phyloP scores from a whole-genome alignment of 306 rosid species.

The Ochetophila trinervis region DNA sequence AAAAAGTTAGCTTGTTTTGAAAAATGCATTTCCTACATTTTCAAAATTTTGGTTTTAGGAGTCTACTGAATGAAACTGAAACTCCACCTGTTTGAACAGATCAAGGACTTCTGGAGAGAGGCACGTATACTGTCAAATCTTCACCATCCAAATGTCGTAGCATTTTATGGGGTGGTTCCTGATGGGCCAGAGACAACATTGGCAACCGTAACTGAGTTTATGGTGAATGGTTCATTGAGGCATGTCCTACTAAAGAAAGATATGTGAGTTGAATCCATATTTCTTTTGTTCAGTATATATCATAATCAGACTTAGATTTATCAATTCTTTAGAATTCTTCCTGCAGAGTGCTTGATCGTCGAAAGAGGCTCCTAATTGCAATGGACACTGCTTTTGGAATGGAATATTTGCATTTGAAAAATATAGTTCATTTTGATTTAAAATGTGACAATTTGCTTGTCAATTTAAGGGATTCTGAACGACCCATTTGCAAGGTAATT shows the following conservation, averaged over 20 bases:
- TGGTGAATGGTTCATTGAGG: conserved; percentile 94
- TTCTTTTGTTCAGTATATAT: conserved; percentile 8
- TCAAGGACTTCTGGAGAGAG: conserved; percentile 93
- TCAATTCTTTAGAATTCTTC: conserved; percentile 25
- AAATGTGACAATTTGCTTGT: conserved; percentile 94
- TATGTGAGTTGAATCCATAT: conserved; percentile 38
- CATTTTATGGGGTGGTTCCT: conserved; percentile 92
- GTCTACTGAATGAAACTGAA: neutral
- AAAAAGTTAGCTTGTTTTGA: neutral
- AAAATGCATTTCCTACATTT: neutral
- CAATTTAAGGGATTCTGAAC: conserved; percentile 83
- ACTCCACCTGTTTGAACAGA: conserved; percentile 39
- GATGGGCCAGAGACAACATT: conserved; percentile 82
- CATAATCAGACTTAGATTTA: conserved; percentile 12
- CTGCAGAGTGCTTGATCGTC: conserved; percentile 83
- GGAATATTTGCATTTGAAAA: conserved; percentile 95
- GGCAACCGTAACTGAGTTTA: conserved; percentile 88
- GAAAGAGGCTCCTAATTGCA: conserved; percentile 72
- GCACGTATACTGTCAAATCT: conserved; percentile 88
- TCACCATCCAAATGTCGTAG: conserved; percentile 97
- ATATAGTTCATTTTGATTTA: conserved; percentile 90
- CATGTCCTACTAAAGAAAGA: conserved; percentile 72
- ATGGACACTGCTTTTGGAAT: conserved; percentile 97
- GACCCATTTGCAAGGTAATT: conserved; percentile 91
- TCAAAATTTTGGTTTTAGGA: neutral